These are phyloP conservation scores for Colletotrichum coccodes DNA, from an alignment of 2,329 filamentous ascomycete genomes.

Conservation along the genomic window DNA sequence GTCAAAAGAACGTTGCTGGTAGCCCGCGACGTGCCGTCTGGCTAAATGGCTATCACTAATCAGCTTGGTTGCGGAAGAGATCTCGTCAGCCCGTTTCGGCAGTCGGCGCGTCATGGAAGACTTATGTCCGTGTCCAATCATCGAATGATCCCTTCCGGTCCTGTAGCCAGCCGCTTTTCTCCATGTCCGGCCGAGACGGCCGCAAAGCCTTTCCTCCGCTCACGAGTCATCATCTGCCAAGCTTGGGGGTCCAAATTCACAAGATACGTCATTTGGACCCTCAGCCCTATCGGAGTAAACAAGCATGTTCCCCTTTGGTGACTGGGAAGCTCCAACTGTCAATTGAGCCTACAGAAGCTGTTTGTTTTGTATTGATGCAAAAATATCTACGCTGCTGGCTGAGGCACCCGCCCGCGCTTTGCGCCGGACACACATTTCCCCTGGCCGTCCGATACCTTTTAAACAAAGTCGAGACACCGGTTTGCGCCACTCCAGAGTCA, in stretches of 20 bases:
- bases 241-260: not conserved
- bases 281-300: not conserved
- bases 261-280: not conserved
- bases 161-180: not conserved
- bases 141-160: constrained; percentile 2
- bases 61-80: not conserved
- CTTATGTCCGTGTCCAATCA: constrained; percentile 6
- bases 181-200: constrained; percentile 8
- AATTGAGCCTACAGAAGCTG: too few relatives aligned
- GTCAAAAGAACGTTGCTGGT: not conserved
- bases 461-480: not conserved
- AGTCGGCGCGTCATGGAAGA: not conserved
- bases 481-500: not conserved
- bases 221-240: not conserved
- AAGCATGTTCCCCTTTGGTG: not conserved
- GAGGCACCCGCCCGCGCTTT: not conserved
- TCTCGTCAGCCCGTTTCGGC: not conserved
- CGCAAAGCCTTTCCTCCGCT: too few relatives aligned
- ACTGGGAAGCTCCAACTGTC: not conserved
- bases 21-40: not conserved
- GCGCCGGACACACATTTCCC: not conserved
- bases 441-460: not conserved
- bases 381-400: not conserved
- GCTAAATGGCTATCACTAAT: not conserved
- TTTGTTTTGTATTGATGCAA: not conserved